Evolutionary conservation across 352 stramenopile genomes (phyloP), one percentile per base, ranked within the genome.

Genomic region (Globisporangium splendens): DNA sequence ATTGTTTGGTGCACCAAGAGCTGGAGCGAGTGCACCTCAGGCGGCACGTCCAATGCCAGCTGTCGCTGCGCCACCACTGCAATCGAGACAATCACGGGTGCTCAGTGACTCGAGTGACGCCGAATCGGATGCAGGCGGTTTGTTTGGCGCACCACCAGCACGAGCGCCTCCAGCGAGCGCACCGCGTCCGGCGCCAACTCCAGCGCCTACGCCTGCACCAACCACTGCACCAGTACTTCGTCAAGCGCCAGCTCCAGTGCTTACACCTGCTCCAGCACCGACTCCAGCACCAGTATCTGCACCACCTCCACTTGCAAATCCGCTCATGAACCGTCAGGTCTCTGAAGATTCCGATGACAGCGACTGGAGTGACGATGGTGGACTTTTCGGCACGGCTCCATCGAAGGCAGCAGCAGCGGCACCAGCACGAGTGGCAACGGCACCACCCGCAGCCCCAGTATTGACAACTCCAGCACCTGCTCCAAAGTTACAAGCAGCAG

Each of bases 321-420:
- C 75, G 3, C 52, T 85, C 10, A 73, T 86, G 18, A 68, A 66
- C 44, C 70, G 69, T 2, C 74, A 85, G 50, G 63, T 74, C 20
- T 83, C 73, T 1, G 72, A 65, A 0, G 72, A 79, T 22, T 61
- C 55, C 15, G 63, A 72, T 47, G 75, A 90, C 60, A 86, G 74
- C 39, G 78, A 86, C 44, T 88, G 80, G 77, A 90, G 80, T 22
- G 69, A 77, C 48, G 68, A 76, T 38, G 77, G 79, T 11, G 75
- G 68, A 8, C 62, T 89, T 10, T 88, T 88, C 69, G 77, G 76
- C 17, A 41, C 61, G 14, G 51, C 73, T n/a, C 61, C 68, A 28
- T 58, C 71, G 1, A 73, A 75, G 13, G 66, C 70, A 33, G 31
- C 69, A 8, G 38, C 38, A 43, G 38, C 38, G 38, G 24, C 66